These are phyloP conservation scores for Lenwebbia sp. DNA, from an alignment of 345 rosid genomes.

Conservation along the genomic window DNA sequence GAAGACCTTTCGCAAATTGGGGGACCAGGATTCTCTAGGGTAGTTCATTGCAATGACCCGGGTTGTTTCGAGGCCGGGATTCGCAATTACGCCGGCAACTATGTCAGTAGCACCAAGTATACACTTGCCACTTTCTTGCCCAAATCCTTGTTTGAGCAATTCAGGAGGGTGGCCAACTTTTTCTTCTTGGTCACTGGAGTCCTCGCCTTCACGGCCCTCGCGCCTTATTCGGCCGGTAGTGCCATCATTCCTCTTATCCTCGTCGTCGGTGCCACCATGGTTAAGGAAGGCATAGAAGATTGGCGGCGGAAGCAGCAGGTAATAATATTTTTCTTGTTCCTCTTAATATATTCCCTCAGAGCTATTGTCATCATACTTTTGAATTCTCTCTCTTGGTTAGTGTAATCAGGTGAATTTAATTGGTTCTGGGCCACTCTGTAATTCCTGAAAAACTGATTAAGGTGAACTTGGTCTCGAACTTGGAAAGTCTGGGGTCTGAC, in stretches of 20 bases:
- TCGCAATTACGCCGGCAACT: slow-evolving; percentile 39
- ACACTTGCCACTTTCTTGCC: slow-evolving; percentile 73
- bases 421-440: neutral
- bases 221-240: slow-evolving; percentile 63
- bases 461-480: neutral
- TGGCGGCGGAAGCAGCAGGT: slow-evolving; percentile 81
- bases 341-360: neutral
- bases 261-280: slow-evolving; percentile 76
- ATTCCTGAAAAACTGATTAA: neutral
- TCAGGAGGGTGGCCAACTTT: slow-evolving; percentile 91
- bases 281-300: slow-evolving; percentile 87
- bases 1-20: slow-evolving; percentile 78
- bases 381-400: neutral
- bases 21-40: slow-evolving; percentile 76
- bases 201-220: slow-evolving; percentile 61
- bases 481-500: neutral
- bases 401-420: neutral
- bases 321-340: neutral
- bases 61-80: slow-evolving; percentile 45
- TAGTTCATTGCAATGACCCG: slow-evolving; percentile 75
- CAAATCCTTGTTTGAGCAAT: slow-evolving; percentile 93
- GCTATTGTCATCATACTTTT: neutral
- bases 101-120: slow-evolving; percentile 72
- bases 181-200: slow-evolving; percentile 66
- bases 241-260: slow-evolving; percentile 67